Percentiles rank a stretch among this genome's conserved stretches.
These are phyloP conservation scores for Fraxinus nigra DNA, from an alignment of 305 asterid species.

Conservation along the genomic window DNA sequence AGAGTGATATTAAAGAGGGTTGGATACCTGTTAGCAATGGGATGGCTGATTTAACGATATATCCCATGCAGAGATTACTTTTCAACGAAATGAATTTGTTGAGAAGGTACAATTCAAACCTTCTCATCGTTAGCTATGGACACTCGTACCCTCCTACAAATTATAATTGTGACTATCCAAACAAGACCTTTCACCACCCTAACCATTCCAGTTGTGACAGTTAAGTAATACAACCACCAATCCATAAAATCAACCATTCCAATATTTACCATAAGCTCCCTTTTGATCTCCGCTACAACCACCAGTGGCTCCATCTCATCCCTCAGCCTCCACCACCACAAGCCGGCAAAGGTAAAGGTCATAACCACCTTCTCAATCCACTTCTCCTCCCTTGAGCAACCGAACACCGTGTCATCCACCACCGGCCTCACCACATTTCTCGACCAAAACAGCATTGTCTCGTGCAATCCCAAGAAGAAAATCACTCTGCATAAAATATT, in stretches of 20 bases:
- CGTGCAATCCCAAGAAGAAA: slow-evolving; percentile 75
- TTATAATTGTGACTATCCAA: slow-evolving; percentile 21
- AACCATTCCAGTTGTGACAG: slow-evolving; percentile 44
- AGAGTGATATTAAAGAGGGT: not conserved
- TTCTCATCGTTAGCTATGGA: not conserved
- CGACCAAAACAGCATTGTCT: slow-evolving; percentile 66
- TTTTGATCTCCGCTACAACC: slow-evolving; percentile 39
- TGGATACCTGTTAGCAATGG: not conserved
- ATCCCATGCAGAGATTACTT: not conserved
- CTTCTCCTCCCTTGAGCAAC: slow-evolving; percentile 37
- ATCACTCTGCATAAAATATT: slow-evolving; percentile 30
- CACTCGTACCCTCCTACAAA: not conserved
- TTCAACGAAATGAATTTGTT: not conserved
- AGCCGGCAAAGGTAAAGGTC: slow-evolving; percentile 40
- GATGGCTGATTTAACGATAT: not conserved
- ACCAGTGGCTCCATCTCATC: slow-evolving; percentile 68
- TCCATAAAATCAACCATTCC: slow-evolving; percentile 46
- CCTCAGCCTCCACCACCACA: slow-evolving; percentile 78
- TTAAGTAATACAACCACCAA: slow-evolving; percentile 56
- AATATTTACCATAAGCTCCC: slow-evolving; percentile 27
- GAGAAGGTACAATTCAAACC: not conserved
- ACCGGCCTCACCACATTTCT: slow-evolving; percentile 66
- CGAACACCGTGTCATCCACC: slow-evolving; percentile 70
- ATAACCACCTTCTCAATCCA: slow-evolving; percentile 46
- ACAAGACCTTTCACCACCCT: slow-evolving; percentile 37